Conservation (phyloP, 306 rosid species). For the Gynostemma pentaphyllum region DNA sequence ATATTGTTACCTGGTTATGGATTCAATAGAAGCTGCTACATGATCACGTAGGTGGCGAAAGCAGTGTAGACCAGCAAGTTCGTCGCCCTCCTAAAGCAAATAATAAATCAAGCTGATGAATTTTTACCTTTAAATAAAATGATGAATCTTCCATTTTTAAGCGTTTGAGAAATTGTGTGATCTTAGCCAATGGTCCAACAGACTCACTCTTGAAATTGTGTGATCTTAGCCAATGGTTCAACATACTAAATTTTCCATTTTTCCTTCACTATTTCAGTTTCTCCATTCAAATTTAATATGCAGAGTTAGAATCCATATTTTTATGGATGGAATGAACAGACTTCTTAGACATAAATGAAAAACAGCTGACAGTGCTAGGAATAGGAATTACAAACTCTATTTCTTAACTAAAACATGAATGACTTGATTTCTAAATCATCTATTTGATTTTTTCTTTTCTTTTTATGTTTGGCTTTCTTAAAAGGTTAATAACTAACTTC, state of each 20-base stretch:
- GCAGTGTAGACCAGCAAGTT: conserved; percentile 94
- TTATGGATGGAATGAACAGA: background rate
- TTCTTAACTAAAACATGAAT: background rate
- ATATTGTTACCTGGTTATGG: conserved; percentile 69
- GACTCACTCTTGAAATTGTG: background rate
- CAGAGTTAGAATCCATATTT: background rate
- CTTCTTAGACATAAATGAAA: background rate
- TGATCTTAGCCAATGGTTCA: background rate
- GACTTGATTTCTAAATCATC: background rate
- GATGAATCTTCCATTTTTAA: background rate
- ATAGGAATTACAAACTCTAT: background rate
- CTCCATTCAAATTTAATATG: background rate
- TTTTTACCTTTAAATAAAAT: background rate
- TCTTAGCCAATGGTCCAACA: background rate
- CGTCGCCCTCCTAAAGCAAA: conserved; percentile 79
- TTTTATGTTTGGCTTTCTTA: background rate
- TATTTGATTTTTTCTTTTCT: too few species aligned
- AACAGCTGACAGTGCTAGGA: background rate
- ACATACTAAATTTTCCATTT: too few species aligned
- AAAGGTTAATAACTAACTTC: background rate
- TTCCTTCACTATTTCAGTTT: background rate
- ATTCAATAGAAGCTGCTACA: conserved; percentile 73
- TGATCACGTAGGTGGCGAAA: conserved; percentile 94
- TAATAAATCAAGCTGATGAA: conserved; percentile 2
- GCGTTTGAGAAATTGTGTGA: background rate